Evolutionary conservation across 75 land plant species (phyloP), one percentile per base, ranked within the genome.

Genomic region (Isoetes taiwanensis): DNA sequence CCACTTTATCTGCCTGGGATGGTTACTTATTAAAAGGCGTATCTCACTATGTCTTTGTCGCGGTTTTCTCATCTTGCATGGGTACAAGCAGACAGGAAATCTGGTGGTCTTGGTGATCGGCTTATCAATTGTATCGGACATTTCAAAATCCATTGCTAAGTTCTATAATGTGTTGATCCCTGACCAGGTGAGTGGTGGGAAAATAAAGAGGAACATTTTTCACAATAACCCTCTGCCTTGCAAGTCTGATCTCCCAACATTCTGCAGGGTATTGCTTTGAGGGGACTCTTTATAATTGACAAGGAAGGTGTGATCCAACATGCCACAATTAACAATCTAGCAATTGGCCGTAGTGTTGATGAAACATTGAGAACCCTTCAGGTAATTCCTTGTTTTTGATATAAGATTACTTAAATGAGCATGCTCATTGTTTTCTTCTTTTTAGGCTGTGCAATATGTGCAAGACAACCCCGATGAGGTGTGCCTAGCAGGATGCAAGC

Each of bases 401-500:
- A 19, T 42, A 32, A 42, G 2, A 0, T 40, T 52, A 41, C 41
- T 2, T 53, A 3, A 8, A 58, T 32, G 46, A 58, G n/a, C 59
- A 33, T 16, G 20, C 2, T 3, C 39, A 38, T 19, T 33, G 2
- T 3, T 4, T 5, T 54, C 17, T 10, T 11, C 52, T 54, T 0
- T 55, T 37, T 72, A 93, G 98, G 98, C 98, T 56, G 72, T 93
- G 72, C 98, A 93, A 59, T 87, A 93, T 64, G 98, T 93, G 52
- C 87, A 93, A 61, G 96, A 79, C 43, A 87, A 93, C 63, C 98
- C 98, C 0, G 98, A 93, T 73, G 98, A 93, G 68, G 94, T 93
- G 8, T 93, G 98, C 85, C 97, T 95, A 20, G 98, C 98, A 54
- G 98, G 98, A 48, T 93, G 98, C 95, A 87, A 93, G 69, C 98